Conservation (phyloP, 495 filamentous ascomycete species). For the Penicillium egyptiacum region DNA sequence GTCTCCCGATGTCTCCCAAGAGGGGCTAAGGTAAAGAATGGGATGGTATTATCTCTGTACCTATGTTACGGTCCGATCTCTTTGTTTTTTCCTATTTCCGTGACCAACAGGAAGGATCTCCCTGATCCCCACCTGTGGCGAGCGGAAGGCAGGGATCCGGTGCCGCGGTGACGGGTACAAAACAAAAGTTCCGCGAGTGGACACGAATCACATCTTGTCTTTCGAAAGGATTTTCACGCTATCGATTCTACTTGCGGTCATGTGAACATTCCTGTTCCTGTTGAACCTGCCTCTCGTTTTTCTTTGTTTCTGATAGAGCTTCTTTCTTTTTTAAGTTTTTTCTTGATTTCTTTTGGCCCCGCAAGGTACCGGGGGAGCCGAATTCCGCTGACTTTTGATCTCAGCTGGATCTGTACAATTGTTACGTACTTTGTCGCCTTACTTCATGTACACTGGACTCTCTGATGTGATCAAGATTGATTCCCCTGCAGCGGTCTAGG, state of each 20-base stretch:
- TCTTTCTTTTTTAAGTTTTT: conserved; percentile 5
- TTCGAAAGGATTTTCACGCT: conserved; percentile 27
- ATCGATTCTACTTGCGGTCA: conserved; percentile 33
- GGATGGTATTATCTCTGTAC: neutral
- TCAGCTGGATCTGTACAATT: conserved; percentile 9
- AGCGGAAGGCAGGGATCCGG: conserved; percentile 40
- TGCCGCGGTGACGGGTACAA: conserved; percentile 45
- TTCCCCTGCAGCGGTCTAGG: conserved; percentile 11
- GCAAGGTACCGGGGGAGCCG: conserved; percentile 3
- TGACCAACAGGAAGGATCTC: conserved; percentile 28
- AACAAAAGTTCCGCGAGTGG: conserved; percentile 23
- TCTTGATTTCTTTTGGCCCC: neutral
- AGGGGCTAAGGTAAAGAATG: neutral
- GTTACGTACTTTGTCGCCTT: conserved; percentile 13
- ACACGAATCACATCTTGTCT: conserved; percentile 16
- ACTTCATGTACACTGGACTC: conserved; percentile 5
- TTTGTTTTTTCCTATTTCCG: conserved; percentile 6
- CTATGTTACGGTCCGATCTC: neutral
- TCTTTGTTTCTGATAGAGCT: neutral
- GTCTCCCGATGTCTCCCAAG: neutral
- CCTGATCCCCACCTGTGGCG: conserved; percentile 20
- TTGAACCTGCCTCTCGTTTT: neutral
- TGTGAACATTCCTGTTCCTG: conserved; percentile 31
- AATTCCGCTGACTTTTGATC: conserved; percentile 9
- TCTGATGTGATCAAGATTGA: conserved; percentile 1